These are phyloP conservation scores for Bullera alba DNA, from an alignment of 768 basidiomycete genomes.

Conservation along the genomic window DNA sequence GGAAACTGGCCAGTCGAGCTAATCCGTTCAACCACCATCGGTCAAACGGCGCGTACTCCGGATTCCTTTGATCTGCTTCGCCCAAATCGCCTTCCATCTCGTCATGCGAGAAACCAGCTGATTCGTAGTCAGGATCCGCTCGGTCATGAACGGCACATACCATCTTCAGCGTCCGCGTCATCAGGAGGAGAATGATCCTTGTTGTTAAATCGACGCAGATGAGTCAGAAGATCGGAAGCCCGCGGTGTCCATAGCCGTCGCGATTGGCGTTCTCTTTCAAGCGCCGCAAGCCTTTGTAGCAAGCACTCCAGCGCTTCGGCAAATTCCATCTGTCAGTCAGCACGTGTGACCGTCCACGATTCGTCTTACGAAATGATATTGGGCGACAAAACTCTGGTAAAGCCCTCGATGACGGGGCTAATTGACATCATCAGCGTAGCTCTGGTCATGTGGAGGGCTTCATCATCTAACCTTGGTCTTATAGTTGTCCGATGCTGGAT, in stretches of 20 bases:
- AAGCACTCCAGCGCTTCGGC: slow-evolving; percentile 20
- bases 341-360: neutral
- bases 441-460: neutral
- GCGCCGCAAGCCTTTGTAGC: slow-evolving; percentile 24
- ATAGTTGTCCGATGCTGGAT: slow-evolving; percentile 16
- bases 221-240: slow-evolving; percentile 8
- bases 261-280: slow-evolving; percentile 15
- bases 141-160: no score
- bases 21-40: slow-evolving; percentile 22
- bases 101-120: slow-evolving; percentile 17
- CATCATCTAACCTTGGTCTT: neutral
- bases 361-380: slow-evolving; percentile 34
- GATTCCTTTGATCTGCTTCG: slow-evolving; percentile 32
- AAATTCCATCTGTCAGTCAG: slow-evolving; percentile 33
- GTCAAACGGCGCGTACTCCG: slow-evolving; percentile 38
- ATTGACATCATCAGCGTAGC: slow-evolving; percentile 2
- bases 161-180: slow-evolving; percentile 30
- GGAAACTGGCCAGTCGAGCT: slow-evolving; percentile 15
- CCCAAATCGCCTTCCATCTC: slow-evolving; percentile 26
- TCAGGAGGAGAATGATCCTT: slow-evolving; percentile 21
- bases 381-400: slow-evolving; percentile 39
- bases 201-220: slow-evolving; percentile 15
- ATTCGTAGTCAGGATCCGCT: no score
- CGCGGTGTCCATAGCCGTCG: slow-evolving; percentile 33
- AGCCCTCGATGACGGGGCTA: slow-evolving; percentile 30